Evolutionary conservation across 108 stramenopile genomes (phyloP), one percentile per base, ranked within the genome.

Genomic region (Nitzschia sp.): DNA sequence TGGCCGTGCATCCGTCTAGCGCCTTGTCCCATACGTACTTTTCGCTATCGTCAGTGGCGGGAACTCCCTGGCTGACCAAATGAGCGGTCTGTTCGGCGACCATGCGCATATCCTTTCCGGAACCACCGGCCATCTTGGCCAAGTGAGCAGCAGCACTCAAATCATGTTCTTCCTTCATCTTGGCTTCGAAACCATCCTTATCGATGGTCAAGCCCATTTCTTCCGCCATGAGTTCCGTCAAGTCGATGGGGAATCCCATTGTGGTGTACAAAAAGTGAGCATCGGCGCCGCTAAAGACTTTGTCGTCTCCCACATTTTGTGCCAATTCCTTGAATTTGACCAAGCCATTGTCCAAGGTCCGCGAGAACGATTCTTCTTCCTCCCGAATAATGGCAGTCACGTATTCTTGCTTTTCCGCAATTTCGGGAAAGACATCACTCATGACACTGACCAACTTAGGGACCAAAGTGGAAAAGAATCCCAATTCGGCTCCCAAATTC

Each of bases 201-300:
- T 99, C 98, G 26, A 99, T 77, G 21, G 81, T 91, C 68, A 99
- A 60, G n/a, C 95, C 97, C 50, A 76, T 68, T 75, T 99, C 99
- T 81, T 96, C 99, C 19, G 96, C 96, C 99, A 99, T 99, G 79
- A 98, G 92, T 71, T 96, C 87, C 4, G 97, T 98, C 76, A 99
- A 84, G 73, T 99, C 99, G 23, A 97, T 68, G 6, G 99, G 99
- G 75, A 99, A 99, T 70, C 99, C 99, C 96, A 98, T 96, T 54
- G 95, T 83, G 9, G 91, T 82, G 89, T 97, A 99, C 68, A 99
- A 85, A 55, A 92, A 85, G 85, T 94, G 93, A 30, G 98, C 97
- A 72, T 96, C 91, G 19, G 79, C 75, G n/a, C 95, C 99, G 27
- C 92, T 77, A 70, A 99, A 91, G 25, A 94, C 84, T 48, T 77